Evolutionary conservation across 2,329 filamentous ascomycete genomes (phyloP).

Genomic region (Hypomyces rosellus): DNA sequence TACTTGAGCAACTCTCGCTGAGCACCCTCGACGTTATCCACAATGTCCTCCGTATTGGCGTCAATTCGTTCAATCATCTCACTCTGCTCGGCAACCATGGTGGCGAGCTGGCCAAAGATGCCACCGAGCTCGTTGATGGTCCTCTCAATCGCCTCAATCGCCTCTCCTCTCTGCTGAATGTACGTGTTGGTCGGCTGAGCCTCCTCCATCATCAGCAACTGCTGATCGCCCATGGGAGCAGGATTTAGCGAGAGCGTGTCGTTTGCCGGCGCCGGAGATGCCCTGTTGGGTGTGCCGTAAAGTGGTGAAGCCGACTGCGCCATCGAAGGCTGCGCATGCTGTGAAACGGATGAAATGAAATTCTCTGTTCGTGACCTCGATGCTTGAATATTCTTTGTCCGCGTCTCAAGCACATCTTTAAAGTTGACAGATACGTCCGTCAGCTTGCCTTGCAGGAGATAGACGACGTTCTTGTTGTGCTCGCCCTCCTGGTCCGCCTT

Average conservation of each 20-base stretch:
- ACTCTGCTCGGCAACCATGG: conserved; percentile 95
- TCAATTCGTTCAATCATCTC: conserved; percentile 98
- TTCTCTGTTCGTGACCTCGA: conserved; percentile 89
- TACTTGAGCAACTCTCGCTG: conserved; percentile 95
- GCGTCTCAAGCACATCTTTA: conserved; percentile 92
- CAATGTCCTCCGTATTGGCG: conserved; percentile 94
- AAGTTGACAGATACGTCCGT: conserved; percentile 92
- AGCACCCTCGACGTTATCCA: conserved; percentile 96
- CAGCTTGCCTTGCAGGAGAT: conserved; percentile 83
- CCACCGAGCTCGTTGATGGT: conserved; percentile 86
- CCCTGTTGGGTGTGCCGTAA: conserved; percentile 69
- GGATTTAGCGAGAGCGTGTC: conserved; percentile 80
- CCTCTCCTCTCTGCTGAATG: conserved; percentile 88
- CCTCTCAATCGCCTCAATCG: conserved; percentile 92
- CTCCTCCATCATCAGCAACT: conserved; percentile 89
- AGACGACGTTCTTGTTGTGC: conserved; percentile 96
- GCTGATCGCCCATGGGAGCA: conserved; percentile 61
- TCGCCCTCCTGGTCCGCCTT: conserved; percentile 77
- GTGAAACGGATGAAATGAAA: conserved; percentile 85
- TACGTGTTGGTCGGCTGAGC: conserved; percentile 80
- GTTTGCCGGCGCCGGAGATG: conserved; percentile 58
- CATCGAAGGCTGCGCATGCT: conserved; percentile 62
- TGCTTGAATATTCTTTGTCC: conserved; percentile 97
- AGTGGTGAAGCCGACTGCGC: conserved; percentile 77
- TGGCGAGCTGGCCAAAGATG: conserved; percentile 89